These are phyloP conservation scores for Asterochloris erici DNA, from an alignment of 139 green algal species.

Conservation along the genomic window DNA sequence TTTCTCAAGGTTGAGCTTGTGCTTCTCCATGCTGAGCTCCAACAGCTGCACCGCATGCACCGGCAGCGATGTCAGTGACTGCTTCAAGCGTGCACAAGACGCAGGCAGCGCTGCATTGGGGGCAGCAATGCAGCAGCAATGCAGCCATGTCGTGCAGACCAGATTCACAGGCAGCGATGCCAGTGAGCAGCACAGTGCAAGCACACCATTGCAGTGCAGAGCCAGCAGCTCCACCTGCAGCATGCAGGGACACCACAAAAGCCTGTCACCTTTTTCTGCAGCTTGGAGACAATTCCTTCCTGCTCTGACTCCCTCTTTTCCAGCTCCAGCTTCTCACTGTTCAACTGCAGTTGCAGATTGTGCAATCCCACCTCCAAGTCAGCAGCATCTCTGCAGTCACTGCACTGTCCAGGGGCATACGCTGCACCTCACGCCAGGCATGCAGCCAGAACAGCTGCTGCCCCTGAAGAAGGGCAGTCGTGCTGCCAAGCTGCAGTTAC, in stretches of 20 bases:
- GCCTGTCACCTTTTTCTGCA: conserved; percentile 27
- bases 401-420: too few relatives aligned
- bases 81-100: background rate
- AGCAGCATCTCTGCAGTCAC: background rate
- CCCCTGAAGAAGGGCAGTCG: too few relatives aligned
- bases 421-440: too few relatives aligned
- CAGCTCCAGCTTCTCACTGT: conserved; percentile 58
- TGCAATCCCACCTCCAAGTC: background rate
- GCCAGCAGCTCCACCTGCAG: too few relatives aligned
- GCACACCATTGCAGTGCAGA: too few relatives aligned
- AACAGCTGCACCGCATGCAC: conserved; percentile 27
- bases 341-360: conserved; percentile 27
- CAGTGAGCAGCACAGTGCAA: too few relatives aligned
- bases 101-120: background rate
- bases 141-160: background rate
- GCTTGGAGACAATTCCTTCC: conserved; percentile 46
- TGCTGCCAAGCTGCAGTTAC: too few relatives aligned
- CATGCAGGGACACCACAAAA: background rate
- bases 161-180: background rate
- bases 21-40: conserved; percentile 29
- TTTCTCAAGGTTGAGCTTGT: conserved; percentile 63
- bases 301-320: conserved; percentile 58
- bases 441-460: too few relatives aligned
- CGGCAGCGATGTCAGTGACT: background rate
- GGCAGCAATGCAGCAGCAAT: background rate